Conservation (phyloP, 2,329 filamentous ascomycete genomes). For the Trichophyton rubrum region DNA sequence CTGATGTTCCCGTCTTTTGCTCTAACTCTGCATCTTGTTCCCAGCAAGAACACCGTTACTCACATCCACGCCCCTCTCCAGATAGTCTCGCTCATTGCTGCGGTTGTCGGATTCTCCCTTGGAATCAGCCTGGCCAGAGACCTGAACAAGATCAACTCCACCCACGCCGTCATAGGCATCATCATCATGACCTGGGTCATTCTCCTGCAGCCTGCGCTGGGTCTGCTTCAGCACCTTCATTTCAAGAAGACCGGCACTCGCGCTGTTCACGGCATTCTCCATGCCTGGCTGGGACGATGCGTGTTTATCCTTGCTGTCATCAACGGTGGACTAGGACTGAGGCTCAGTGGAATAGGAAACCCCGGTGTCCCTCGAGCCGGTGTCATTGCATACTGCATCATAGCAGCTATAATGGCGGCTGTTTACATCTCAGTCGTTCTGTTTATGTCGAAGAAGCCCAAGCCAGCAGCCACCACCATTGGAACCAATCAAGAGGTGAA, state of each 20-base stretch:
- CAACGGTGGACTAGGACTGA: slow-evolving; percentile 45
- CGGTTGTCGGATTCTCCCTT: slow-evolving; percentile 38
- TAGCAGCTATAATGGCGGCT: slow-evolving; percentile 38
- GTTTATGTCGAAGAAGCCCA: slow-evolving; percentile 7
- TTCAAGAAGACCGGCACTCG: slow-evolving; percentile 38
- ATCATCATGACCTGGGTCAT: slow-evolving; percentile 41
- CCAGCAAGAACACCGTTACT: slow-evolving; percentile 10
- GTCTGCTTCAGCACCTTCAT: slow-evolving; percentile 39
- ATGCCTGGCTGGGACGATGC: slow-evolving; percentile 44
- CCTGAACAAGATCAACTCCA: slow-evolving; percentile 24
- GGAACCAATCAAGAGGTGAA: not conserved
- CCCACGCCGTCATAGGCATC: slow-evolving; percentile 45
- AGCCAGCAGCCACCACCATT: not conserved
- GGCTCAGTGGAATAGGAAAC: slow-evolving; percentile 31
- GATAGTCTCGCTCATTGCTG: slow-evolving; percentile 36
- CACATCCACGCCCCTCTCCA: slow-evolving; percentile 36
- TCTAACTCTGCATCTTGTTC: slow-evolving; percentile 11
- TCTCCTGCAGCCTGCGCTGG: slow-evolving; percentile 43
- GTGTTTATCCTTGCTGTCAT: slow-evolving; percentile 42
- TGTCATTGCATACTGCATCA: slow-evolving; percentile 38
- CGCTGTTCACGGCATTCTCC: slow-evolving; percentile 32
- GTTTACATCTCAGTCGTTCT: slow-evolving; percentile 25
- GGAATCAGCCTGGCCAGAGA: slow-evolving; percentile 39
- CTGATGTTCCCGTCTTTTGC: slow-evolving; percentile 18
- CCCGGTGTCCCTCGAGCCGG: slow-evolving; percentile 18